A percentile compares a stretch with the other conserved stretches of the same genome.
These are phyloP conservation scores for Lipomyces sp. DNA, from an alignment of 805 yeast genomes.

Conservation along the genomic window DNA sequence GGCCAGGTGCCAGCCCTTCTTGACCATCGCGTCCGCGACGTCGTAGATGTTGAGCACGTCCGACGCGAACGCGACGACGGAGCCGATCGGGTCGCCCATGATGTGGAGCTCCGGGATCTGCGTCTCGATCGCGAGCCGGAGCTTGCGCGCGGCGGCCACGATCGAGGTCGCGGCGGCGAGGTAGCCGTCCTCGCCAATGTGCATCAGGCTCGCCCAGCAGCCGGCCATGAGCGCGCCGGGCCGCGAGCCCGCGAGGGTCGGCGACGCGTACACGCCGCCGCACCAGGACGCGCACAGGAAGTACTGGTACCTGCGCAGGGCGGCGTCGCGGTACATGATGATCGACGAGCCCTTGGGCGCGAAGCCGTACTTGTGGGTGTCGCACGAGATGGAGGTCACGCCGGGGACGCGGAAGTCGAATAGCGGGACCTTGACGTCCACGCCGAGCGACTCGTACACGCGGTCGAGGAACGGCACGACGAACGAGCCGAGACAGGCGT, in stretches of 20 bases:
- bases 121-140: constrained; percentile 47
- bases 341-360: constrained; percentile 96
- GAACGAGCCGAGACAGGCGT: constrained; percentile 93
- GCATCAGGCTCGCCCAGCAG: constrained; percentile 91
- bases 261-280: constrained; percentile 95
- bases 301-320: constrained; percentile 76
- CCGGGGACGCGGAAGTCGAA: constrained; percentile 85
- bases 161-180: constrained; percentile 61
- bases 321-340: constrained; percentile 75
- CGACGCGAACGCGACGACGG: constrained; percentile 78
- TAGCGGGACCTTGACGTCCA: constrained; percentile 40
- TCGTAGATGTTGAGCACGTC: constrained; percentile 64
- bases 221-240: constrained; percentile 98
- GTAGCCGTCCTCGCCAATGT: constrained; percentile 83
- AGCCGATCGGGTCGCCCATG: constrained; percentile 79
- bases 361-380: constrained; percentile 98
- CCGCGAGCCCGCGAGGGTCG: constrained; percentile 93
- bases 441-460: constrained; percentile 48
- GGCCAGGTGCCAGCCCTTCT: constrained; percentile 81
- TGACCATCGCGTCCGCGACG: constrained; percentile 65
- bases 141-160: constrained; percentile 57
- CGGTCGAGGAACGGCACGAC: constrained; percentile 73
- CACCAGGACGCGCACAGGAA: constrained; percentile 81
- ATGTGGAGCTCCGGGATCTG: constrained; percentile 59
- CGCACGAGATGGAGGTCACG: constrained; percentile 98